Conservation (phyloP, 1,284 basidiomycete genomes). For the Puccinia polysora region DNA sequence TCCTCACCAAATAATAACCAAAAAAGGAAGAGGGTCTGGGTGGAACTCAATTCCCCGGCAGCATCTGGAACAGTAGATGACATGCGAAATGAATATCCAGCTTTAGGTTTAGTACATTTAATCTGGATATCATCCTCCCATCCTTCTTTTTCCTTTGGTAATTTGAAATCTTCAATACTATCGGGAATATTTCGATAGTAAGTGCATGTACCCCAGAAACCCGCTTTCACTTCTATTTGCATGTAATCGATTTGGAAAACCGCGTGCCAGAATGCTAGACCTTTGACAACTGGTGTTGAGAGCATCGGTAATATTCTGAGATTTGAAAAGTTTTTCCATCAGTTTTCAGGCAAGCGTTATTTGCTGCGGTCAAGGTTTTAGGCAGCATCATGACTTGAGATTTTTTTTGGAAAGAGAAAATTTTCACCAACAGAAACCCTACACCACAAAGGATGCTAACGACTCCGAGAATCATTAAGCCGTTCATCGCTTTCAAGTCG, state of each 20-base stretch:
- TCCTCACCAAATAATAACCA: slow-evolving; percentile 28
- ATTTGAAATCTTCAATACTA: background rate
- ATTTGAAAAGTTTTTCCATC: background rate
- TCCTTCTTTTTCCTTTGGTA: background rate
- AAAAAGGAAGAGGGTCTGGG: slow-evolving; percentile 37
- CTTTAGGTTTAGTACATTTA: slow-evolving; percentile 25
- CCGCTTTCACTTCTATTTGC: slow-evolving; percentile 20
- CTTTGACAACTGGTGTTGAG: slow-evolving; percentile 28
- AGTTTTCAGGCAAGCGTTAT: no score
- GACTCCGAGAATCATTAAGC: no score
- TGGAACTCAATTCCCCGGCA: slow-evolving; percentile 14
- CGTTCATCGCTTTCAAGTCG: no score
- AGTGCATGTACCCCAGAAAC: slow-evolving; percentile 39
- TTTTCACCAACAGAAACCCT: no score
- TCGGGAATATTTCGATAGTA: background rate
- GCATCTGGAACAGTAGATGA: slow-evolving; percentile 30
- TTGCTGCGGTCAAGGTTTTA: no score
- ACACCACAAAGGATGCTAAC: no score
- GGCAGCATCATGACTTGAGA: no score
- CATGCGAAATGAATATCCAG: slow-evolving; percentile 39
- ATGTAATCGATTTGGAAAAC: slow-evolving; percentile 28
- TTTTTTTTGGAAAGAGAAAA: no score
- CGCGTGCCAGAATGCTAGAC: slow-evolving; percentile 30
- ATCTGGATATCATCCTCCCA: background rate
- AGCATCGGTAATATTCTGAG: slow-evolving; percentile 34